These are phyloP conservation scores for Quercus suber DNA, from an alignment of 306 rosid genomes.

Conservation along the genomic window DNA sequence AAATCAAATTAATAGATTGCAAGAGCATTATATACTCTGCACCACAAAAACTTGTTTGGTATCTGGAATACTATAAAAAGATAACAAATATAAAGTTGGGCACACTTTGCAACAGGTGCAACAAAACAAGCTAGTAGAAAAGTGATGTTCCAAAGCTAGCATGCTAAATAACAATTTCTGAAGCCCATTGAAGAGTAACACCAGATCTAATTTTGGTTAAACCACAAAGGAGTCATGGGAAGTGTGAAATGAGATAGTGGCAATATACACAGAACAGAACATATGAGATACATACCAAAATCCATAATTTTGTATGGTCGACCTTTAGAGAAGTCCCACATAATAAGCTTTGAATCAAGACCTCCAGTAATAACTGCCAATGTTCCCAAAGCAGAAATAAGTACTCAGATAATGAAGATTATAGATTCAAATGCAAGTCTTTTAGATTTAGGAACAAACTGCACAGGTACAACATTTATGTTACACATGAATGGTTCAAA, in stretches of 20 bases:
- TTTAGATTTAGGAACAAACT: conserved; percentile 4
- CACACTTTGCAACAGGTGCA: background rate
- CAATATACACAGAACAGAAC: conserved; percentile 1
- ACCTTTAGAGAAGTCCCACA: conserved; percentile 95
- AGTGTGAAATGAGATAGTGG: background rate
- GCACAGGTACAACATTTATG: background rate
- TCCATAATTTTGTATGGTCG: conserved; percentile 62
- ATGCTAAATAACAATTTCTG: background rate
- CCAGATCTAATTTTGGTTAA: background rate
- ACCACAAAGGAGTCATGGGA: background rate
- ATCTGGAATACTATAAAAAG: background rate
- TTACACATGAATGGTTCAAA: background rate
- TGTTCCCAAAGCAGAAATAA: conserved; percentile 15
- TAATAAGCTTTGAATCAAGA: conserved; percentile 77
- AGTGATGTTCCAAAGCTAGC: background rate
- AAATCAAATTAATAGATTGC: background rate
- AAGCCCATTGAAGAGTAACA: background rate
- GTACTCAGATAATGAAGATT: background rate
- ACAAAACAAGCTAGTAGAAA: background rate
- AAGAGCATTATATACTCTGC: background rate
- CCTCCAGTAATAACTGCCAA: conserved; percentile 87
- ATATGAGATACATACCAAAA: conserved; percentile 49
- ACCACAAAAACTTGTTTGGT: background rate
- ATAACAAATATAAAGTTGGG: background rate
- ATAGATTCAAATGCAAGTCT: conserved; percentile 5